phyloP scores from a whole-genome alignment of 2,329 filamentous ascomycete genomes.

The Arthrobotrys pseudoclavata region DNA sequence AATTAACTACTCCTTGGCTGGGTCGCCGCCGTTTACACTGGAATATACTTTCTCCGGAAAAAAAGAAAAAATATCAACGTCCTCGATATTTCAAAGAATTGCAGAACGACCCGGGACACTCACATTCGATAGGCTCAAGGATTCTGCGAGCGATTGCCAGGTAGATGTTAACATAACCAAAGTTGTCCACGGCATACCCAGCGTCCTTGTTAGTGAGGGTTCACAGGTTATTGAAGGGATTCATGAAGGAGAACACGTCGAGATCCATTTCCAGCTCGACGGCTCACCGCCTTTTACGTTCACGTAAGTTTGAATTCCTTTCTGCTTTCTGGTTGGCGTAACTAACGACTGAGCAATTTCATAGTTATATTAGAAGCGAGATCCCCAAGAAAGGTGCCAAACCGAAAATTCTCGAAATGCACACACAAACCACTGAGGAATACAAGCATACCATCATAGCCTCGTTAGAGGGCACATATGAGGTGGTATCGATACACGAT shows the following conservation, averaged over 20 bases:
- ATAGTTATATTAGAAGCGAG: conserved; percentile 84
- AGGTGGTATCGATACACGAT: conserved; percentile 96
- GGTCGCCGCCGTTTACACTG: conserved; percentile 91
- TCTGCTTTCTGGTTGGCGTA: not conserved
- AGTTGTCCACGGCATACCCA: conserved; percentile 90
- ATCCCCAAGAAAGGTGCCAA: conserved; percentile 84
- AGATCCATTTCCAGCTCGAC: conserved; percentile 94
- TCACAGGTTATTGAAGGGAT: conserved; percentile 87
- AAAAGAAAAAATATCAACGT: conserved; percentile 81
- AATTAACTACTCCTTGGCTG: conserved; percentile 90
- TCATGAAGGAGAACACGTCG: conserved; percentile 93
- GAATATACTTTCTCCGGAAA: conserved; percentile 88
- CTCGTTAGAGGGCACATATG: conserved; percentile 95
- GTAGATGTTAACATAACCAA: conserved; percentile 83
- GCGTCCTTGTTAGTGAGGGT: conserved; percentile 89
- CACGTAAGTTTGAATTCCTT: conserved; percentile 70
- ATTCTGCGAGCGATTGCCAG: conserved; percentile 89
- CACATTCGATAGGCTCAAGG: conserved; percentile 85
- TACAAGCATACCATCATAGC: conserved; percentile 84
- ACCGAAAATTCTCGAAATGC: conserved; percentile 86
- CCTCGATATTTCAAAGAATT: conserved; percentile 89
- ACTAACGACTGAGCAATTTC: conserved; percentile 57
- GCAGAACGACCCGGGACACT: conserved; percentile 92
- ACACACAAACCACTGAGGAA: conserved; percentile 86
- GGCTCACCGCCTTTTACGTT: conserved; percentile 98